These are phyloP conservation scores for Ceratocystiopsis sp. DNA, from an alignment of 2,329 filamentous ascomycete genomes.

Conservation along the genomic window DNA sequence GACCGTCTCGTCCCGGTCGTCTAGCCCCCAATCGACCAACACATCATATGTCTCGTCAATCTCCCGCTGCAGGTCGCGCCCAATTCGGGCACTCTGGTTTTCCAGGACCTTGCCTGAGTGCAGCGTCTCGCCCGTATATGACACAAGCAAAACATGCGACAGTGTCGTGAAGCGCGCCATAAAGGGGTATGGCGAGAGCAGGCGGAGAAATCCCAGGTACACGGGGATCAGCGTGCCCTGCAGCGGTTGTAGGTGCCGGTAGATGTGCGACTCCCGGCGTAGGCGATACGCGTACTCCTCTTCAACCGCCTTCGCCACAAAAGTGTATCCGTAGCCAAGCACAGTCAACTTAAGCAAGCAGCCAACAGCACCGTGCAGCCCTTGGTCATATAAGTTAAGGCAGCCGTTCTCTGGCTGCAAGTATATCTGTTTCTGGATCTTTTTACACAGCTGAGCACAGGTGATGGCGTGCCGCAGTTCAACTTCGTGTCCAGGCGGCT, in stretches of 20 bases:
- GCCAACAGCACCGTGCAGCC: conserved; percentile 1
- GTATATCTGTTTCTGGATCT: no score
- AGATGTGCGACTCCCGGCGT: conserved; percentile 1
- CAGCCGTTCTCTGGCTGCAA: no score
- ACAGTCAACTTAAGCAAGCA: conserved; percentile 6
- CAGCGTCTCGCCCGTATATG: conserved; percentile 3
- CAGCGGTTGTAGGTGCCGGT: conserved; percentile 1
- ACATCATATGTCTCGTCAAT: not conserved
- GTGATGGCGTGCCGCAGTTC: no score
- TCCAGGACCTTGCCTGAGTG: not conserved
- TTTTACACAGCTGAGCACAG: no score
- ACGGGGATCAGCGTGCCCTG: conserved; percentile 4
- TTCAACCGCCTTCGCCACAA: conserved; percentile 6
- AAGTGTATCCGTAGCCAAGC: conserved; percentile 6
- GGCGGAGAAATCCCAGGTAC: conserved; percentile 3
- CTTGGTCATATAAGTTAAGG: not conserved
- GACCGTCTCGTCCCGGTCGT: not conserved
- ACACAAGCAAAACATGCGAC: conserved; percentile 6
- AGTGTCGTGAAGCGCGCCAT: not conserved
- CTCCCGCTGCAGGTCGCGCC: not conserved
- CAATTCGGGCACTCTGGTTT: not conserved
- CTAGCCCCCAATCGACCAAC: not conserved
- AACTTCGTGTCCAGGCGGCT: no score
- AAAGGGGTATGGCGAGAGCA: conserved; percentile 2
- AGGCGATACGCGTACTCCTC: not conserved